Base-by-base conservation (phyloP, 2,329 filamentous ascomycete genomes). In the Coniella vitis region DNA sequence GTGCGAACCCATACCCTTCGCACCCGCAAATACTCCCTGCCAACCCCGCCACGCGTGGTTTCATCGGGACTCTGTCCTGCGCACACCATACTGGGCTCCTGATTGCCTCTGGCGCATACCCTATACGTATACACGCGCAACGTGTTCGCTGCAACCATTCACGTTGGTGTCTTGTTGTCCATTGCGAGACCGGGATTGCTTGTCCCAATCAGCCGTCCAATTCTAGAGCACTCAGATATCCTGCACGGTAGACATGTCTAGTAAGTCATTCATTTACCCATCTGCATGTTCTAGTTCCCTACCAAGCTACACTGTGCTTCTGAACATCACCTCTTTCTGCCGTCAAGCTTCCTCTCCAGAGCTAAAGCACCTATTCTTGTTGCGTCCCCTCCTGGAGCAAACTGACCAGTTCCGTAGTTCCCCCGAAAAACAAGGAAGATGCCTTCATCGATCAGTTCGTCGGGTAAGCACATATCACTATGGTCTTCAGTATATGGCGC, bases 371-470 rank as follows among this genome's bases (percentile, higher is more conserved):
- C 16, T 4, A 5, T 25, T 21, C 7, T 36, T 22, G 3, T 17
- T 44, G 41, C 14, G 12, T 14, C 13, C 13, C 8, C 8, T 1
- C 19, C 14, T 4, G 19, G 32, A 16, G 17, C 36, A 16, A 44
- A 35, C 32, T n/a, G n/a, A n/a, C n/a, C n/a, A 3, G 20, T 12
- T 19, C 14, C 14, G n/a, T 25, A 41, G 45, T 37, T 19, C 45
- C 45, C 36, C 35, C 49, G 16, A 51, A 50, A 25, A 48, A 50
- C 38, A 46, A 52, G 31, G 25, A 29, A 29, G 52, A 54, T 48
- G 47, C 39, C 38, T 54, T 47, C 38, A 54, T 54, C 43, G 44
- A 37, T 32, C 49, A 50, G 41, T 39, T 41, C 25, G 38, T 50
- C 14, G 39, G 21, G 39, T 47, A 10, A 34, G 47, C 40, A 16